Evolutionary conservation across 2,329 filamentous ascomycete species (phyloP).

Genomic region (Tolypocladium endophyticum): DNA sequence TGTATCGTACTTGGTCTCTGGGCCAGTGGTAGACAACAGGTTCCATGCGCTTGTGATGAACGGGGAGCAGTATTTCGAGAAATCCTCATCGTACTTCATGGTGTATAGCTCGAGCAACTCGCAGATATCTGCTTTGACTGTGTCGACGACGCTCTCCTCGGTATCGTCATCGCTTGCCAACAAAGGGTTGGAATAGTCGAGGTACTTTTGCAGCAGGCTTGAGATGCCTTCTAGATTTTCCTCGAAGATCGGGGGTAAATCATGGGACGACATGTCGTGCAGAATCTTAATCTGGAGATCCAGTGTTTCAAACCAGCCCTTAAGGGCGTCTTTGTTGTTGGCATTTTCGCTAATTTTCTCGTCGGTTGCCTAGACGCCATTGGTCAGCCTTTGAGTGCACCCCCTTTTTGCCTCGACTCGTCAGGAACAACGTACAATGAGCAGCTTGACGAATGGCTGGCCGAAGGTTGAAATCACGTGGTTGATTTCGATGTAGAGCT

Average conservation of each 20-base stretch:
- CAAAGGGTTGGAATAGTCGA: slow-evolving; percentile 77
- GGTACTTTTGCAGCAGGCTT: slow-evolving; percentile 78
- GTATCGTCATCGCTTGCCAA: slow-evolving; percentile 80
- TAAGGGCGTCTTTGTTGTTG: slow-evolving; percentile 62
- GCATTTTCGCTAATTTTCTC: slow-evolving; percentile 63
- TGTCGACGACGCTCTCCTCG: slow-evolving; percentile 75
- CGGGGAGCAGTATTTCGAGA: slow-evolving; percentile 65
- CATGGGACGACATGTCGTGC: slow-evolving; percentile 95
- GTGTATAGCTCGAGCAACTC: slow-evolving; percentile 83
- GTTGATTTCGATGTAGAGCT: slow-evolving; percentile 89
- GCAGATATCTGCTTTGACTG: slow-evolving; percentile 87
- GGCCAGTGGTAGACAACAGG: slow-evolving; percentile 74
- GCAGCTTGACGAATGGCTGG: slow-evolving; percentile 68
- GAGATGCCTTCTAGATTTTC: slow-evolving; percentile 72
- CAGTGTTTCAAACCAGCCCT: slow-evolving; percentile 72
- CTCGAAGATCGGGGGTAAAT: slow-evolving; percentile 90
- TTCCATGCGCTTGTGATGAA: slow-evolving; percentile 91
- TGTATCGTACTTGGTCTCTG: slow-evolving; percentile 86
- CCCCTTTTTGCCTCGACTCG: neutral
- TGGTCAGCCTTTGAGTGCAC: neutral
- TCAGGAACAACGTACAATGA: slow-evolving; percentile 46
- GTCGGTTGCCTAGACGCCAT: slow-evolving; percentile 47
- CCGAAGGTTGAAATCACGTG: slow-evolving; percentile 86
- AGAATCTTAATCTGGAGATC: slow-evolving; percentile 86
- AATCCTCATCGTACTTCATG: slow-evolving; percentile 92